phyloP scores from a whole-genome alignment of 306 rosid species.

The Pueraria montana region DNA sequence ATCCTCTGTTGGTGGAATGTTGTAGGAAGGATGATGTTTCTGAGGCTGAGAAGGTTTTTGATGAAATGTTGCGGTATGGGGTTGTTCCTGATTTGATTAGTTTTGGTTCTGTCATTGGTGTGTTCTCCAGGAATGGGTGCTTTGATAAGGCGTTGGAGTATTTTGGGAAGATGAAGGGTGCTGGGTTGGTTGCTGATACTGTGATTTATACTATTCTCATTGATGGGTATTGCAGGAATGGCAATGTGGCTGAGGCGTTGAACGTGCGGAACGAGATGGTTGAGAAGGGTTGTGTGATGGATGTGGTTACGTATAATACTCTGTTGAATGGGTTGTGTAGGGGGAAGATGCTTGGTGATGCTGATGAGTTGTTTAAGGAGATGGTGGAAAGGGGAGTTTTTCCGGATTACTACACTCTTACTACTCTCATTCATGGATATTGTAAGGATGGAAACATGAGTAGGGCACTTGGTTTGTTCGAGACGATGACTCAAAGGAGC shows the following conservation, averaged over 20 bases:
- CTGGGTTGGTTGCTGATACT: slow-evolving; percentile 83
- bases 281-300: slow-evolving; percentile 75
- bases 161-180: slow-evolving; percentile 69
- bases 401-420: slow-evolving; percentile 87
- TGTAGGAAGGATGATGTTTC: slow-evolving; percentile 67
- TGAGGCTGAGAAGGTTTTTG: slow-evolving; percentile 75
- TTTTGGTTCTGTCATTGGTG: slow-evolving; percentile 74
- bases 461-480: slow-evolving; percentile 69
- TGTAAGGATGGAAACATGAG: slow-evolving; percentile 82
- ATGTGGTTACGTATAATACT: slow-evolving; percentile 81
- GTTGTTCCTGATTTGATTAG: slow-evolving; percentile 84
- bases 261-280: slow-evolving; percentile 81
- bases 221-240: slow-evolving; percentile 80
- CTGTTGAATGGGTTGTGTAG: slow-evolving; percentile 83
- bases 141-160: slow-evolving; percentile 65
- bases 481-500: slow-evolving; percentile 65
- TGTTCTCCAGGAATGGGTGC: slow-evolving; percentile 71
- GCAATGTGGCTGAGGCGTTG: slow-evolving; percentile 73
- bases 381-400: slow-evolving; percentile 88
- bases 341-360: slow-evolving; percentile 78
- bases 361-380: slow-evolving; percentile 76
- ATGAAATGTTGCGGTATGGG: slow-evolving; percentile 65
- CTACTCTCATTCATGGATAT: slow-evolving; percentile 89
- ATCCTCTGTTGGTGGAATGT: slow-evolving; percentile 74
- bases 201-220: slow-evolving; percentile 89